Evolutionary conservation across 83 land plant genomes (phyloP).

Genomic region (Diphasiastrum complanatum): DNA sequence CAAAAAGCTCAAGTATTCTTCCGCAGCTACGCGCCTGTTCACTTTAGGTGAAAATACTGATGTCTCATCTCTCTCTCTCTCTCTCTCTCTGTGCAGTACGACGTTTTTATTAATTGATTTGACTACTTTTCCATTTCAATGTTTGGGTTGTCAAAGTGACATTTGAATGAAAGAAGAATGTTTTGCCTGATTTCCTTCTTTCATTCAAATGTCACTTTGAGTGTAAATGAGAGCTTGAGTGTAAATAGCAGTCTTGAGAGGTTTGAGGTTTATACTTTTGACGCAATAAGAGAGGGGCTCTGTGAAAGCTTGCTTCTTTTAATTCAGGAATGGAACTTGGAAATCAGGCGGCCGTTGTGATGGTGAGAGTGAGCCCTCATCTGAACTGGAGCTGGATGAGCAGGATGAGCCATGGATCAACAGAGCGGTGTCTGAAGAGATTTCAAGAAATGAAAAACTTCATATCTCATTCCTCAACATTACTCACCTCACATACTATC

Average conservation of each 20-base stretch:
- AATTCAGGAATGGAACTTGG: too few species aligned
- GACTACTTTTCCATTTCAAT: neutral
- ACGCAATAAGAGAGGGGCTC: too few species aligned
- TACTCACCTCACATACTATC: constrained; percentile 60
- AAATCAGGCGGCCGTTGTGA: constrained; percentile 83
- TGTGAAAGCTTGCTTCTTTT: too few species aligned
- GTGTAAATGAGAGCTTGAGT: too few species aligned
- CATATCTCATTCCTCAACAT: constrained; percentile 49
- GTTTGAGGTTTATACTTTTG: too few species aligned
- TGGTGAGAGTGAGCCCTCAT: constrained; percentile 57
- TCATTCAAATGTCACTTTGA: too few species aligned
- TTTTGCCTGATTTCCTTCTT: too few species aligned
- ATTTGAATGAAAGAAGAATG: too few species aligned
- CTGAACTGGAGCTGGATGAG: neutral
- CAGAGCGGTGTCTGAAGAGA: constrained; percentile 33
- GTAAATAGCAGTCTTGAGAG: too few species aligned
- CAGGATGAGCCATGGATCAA: constrained; percentile 42
- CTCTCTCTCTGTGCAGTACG: too few species aligned
- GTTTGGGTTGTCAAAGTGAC: neutral
- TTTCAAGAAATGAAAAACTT: constrained; percentile 20
- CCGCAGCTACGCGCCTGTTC: constrained; percentile 76
- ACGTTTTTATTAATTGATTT: neutral
- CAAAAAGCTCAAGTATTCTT: constrained; percentile 56
- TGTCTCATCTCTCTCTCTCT: constrained; percentile 5
- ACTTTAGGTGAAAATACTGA: constrained; percentile 65